phyloP scores from a whole-genome alignment of 2,329 filamentous ascomycete species.

The Aspergillus persii region DNA sequence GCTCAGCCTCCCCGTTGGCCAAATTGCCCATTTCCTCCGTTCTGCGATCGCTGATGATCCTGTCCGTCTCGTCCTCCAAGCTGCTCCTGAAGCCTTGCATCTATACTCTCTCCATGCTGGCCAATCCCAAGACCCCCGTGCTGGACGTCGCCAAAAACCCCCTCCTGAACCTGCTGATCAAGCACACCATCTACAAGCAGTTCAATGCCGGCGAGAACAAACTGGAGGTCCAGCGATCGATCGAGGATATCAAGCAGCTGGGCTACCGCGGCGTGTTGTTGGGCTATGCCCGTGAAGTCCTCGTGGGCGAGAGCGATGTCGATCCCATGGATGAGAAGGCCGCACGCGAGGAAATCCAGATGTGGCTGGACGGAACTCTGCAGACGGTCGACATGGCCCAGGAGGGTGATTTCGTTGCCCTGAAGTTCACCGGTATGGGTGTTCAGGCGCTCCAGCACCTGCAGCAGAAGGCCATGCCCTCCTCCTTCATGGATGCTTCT shows the following conservation, averaged over 20 bases:
- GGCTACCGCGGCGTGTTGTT: constrained; percentile 56
- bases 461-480: constrained; percentile 38
- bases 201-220: constrained; percentile 56
- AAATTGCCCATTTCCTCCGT: constrained; percentile 38
- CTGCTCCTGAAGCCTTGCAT: constrained; percentile 71
- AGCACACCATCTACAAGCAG: constrained; percentile 54
- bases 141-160: constrained; percentile 51
- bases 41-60: constrained; percentile 36
- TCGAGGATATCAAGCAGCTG: constrained; percentile 46
- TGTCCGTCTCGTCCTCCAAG: constrained; percentile 37
- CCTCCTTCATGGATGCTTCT: constrained; percentile 41
- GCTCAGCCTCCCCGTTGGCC: constrained; percentile 30
- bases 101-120: constrained; percentile 61
- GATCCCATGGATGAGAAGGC: constrained; percentile 30
- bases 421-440: constrained; percentile 55
- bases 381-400: constrained; percentile 53
- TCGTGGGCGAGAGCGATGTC: constrained; percentile 47
- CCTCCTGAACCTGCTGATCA: constrained; percentile 45
- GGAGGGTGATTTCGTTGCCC: constrained; percentile 51
- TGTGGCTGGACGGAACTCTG: constrained; percentile 54
- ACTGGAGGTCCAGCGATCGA: constrained; percentile 46
- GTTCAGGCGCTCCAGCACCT: constrained; percentile 42
- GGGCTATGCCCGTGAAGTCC: constrained; percentile 53
- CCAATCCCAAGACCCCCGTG: constrained; percentile 43
- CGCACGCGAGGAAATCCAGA: constrained; percentile 34